Evolutionary conservation across 2,329 filamentous ascomycete species (phyloP).

Genomic region (Penicillium sp.): DNA sequence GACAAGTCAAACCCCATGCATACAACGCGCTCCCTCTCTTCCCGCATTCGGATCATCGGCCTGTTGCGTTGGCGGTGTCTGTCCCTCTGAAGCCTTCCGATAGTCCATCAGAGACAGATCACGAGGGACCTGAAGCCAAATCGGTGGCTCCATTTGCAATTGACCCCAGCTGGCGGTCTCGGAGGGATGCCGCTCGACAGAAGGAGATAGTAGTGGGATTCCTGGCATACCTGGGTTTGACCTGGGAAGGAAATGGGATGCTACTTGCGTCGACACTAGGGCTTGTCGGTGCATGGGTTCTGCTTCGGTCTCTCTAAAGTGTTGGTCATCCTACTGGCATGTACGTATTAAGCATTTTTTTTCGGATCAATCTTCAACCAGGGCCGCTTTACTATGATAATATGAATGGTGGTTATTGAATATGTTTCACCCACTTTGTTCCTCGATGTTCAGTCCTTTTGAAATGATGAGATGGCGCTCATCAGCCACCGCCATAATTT

Average conservation of each 20-base stretch:
- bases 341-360: too few relatives aligned
- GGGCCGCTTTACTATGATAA: not conserved
- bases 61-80: conserved; percentile 70
- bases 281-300: conserved; percentile 42
- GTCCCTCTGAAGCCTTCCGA: conserved; percentile 57
- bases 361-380: not conserved
- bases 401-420: not conserved
- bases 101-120: conserved; percentile 35
- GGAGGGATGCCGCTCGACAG: conserved; percentile 54
- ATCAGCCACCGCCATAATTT: conserved; percentile 5
- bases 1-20: conserved; percentile 52
- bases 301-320: conserved; percentile 38
- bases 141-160: conserved; percentile 58
- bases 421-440: not conserved
- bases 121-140: conserved; percentile 35
- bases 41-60: conserved; percentile 81
- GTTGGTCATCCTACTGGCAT: conserved; percentile 12
- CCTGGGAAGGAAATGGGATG: conserved; percentile 48
- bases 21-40: conserved; percentile 79
- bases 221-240: conserved; percentile 54
- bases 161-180: conserved; percentile 57
- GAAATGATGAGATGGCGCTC: not conserved
- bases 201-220: conserved; percentile 62
- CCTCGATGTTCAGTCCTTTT: not conserved
- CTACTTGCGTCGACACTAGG: conserved; percentile 41